Evolutionary conservation across 2,329 filamentous ascomycete species (phyloP).

Genomic region (Microthyrium microscopicum): DNA sequence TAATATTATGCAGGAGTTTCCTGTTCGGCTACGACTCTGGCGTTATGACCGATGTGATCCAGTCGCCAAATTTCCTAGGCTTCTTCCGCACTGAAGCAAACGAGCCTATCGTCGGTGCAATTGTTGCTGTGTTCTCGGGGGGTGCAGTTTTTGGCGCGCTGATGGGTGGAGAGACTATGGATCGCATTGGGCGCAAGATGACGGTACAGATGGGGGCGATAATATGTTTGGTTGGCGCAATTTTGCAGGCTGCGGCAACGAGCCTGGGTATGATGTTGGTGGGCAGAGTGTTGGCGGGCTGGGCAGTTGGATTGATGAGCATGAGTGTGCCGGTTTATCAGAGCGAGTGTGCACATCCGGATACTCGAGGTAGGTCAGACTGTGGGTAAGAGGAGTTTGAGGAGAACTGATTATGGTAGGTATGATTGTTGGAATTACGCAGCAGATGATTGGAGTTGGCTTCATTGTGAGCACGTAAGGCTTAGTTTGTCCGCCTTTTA

Average conservation of each 20-base stretch:
- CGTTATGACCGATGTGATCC: slow-evolving; percentile 34
- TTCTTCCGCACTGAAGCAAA: slow-evolving; percentile 38
- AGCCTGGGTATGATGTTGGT: slow-evolving; percentile 39
- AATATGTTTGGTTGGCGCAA: slow-evolving; percentile 41
- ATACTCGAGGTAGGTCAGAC: slow-evolving; percentile 30
- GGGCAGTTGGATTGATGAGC: slow-evolving; percentile 40
- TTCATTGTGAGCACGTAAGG: slow-evolving; percentile 39
- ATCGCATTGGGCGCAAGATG: slow-evolving; percentile 40
- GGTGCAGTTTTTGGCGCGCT: slow-evolving; percentile 40
- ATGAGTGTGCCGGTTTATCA: slow-evolving; percentile 48
- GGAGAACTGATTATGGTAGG: slow-evolving; percentile 11
- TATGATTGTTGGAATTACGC: slow-evolving; percentile 38
- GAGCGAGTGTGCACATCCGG: slow-evolving; percentile 42
- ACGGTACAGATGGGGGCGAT: slow-evolving; percentile 43
- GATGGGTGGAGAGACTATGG: slow-evolving; percentile 41
- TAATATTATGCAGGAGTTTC: slow-evolving; percentile 20
- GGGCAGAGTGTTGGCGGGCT: slow-evolving; percentile 42
- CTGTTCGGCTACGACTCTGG: slow-evolving; percentile 23
- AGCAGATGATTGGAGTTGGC: slow-evolving; percentile 40
- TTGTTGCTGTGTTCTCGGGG: slow-evolving; percentile 46
- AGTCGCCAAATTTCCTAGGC: slow-evolving; percentile 37
- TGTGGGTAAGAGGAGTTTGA: neutral
- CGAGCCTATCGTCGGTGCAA: slow-evolving; percentile 40
- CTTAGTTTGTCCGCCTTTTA: too few species aligned
- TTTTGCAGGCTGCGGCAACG: slow-evolving; percentile 41